phyloP scores from a whole-genome alignment of 176 grass and related monocot species.

The Zoysia japonica region DNA sequence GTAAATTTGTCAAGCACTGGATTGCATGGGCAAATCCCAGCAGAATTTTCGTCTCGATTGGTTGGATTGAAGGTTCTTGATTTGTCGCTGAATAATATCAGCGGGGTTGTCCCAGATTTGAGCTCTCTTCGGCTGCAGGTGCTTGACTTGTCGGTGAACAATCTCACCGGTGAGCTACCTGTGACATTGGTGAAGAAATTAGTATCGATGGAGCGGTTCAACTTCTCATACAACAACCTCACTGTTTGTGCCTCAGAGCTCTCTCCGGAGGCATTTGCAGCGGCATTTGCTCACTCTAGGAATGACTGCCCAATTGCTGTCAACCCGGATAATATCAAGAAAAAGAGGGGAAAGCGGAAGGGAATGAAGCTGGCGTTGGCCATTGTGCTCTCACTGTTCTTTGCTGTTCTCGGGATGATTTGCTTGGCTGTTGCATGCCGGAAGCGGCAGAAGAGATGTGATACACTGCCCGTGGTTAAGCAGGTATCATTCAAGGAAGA shows the following conservation, averaged over 20 bases:
- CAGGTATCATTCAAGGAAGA: constrained; percentile 70
- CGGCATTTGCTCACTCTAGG: constrained; percentile 68
- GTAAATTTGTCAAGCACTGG: constrained; percentile 87
- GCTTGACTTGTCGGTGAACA: constrained; percentile 89
- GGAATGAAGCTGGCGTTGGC: constrained; percentile 58
- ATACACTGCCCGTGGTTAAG: constrained; percentile 51
- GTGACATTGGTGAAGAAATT: constrained; percentile 67
- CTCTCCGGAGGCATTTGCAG: constrained; percentile 51
- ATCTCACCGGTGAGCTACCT: constrained; percentile 89
- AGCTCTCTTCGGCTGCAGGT: constrained; percentile 46
- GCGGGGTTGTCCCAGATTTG: constrained; percentile 65
- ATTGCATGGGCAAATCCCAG: constrained; percentile 58
- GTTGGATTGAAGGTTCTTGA: constrained; percentile 68
- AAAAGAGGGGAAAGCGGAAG: constrained; percentile 29
- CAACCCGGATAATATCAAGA: constrained; percentile 57
- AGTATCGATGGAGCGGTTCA: constrained; percentile 61
- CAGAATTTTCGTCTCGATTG: constrained; percentile 51
- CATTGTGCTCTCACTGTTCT: constrained; percentile 64
- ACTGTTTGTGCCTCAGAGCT: constrained; percentile 78
- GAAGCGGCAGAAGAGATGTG: constrained; percentile 39
- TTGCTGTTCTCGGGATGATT: constrained; percentile 51
- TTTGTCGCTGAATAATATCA: constrained; percentile 82
- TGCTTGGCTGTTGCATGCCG: constrained; percentile 53
- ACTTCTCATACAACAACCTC: constrained; percentile 98
- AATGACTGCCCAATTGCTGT: constrained; percentile 95